Evolutionary conservation across 768 basidiomycete species (phyloP).

Genomic region (Pulveroboletus ravenelii): DNA sequence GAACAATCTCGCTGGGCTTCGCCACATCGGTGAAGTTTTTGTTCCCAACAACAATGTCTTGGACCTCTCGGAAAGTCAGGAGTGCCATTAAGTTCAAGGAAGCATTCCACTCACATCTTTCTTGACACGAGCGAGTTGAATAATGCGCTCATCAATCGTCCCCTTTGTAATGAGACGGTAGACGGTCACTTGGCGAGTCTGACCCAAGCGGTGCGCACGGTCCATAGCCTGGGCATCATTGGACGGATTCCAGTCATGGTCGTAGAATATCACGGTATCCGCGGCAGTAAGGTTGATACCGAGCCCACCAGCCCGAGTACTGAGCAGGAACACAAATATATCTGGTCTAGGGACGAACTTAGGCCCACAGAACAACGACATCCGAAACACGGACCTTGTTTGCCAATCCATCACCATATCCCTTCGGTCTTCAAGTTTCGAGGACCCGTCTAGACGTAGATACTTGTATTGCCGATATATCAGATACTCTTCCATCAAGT

Average conservation of each 20-base stretch:
- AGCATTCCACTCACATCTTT: slow-evolving; percentile 66
- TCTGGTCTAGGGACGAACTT: slow-evolving; percentile 48
- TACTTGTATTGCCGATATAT: slow-evolving; percentile 97
- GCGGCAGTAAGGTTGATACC: slow-evolving; percentile 93
- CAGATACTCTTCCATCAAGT: slow-evolving; percentile 97
- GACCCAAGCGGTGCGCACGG: slow-evolving; percentile 92
- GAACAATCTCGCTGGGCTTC: slow-evolving; percentile 95
- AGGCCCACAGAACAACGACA: not conserved
- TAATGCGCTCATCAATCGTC: slow-evolving; percentile 95
- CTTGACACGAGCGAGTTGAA: slow-evolving; percentile 93
- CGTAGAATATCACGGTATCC: slow-evolving; percentile 27
- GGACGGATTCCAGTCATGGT: slow-evolving; percentile 64
- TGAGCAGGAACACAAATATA: slow-evolving; percentile 90
- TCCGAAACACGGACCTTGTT: slow-evolving; percentile 59
- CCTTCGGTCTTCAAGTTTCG: slow-evolving; percentile 90
- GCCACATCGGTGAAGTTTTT: slow-evolving; percentile 91
- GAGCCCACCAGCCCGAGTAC: slow-evolving; percentile 92
- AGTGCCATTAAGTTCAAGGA: not conserved
- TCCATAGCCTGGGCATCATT: slow-evolving; percentile 99
- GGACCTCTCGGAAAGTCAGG: slow-evolving; percentile 54
- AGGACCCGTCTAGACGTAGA: slow-evolving; percentile 86
- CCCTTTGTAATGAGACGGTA: slow-evolving; percentile 92
- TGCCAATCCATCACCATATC: slow-evolving; percentile 99
- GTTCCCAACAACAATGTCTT: slow-evolving; percentile 98
- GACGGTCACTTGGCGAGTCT: slow-evolving; percentile 95